Percentiles rank a stretch among this genome's conserved stretches.
These are phyloP conservation scores for Phytophthora syringae DNA, from an alignment of 352 stramenopile genomes.

Conservation along the genomic window DNA sequence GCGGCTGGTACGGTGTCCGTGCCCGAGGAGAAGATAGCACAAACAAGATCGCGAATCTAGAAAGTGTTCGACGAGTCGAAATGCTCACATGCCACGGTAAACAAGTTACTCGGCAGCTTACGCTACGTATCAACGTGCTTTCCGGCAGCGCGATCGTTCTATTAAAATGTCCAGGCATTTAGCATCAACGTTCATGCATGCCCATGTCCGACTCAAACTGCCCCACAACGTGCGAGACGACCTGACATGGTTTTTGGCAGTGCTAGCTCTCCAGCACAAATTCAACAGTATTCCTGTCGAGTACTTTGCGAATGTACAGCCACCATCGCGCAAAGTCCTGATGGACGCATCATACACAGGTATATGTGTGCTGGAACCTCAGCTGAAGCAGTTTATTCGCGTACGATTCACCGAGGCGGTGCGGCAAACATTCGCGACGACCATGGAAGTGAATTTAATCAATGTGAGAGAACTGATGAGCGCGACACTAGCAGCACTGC, in stretches of 20 bases:
- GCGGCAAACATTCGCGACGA: not conserved
- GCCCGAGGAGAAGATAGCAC: not conserved
- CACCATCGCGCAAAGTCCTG: not conserved
- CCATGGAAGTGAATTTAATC: slow-evolving; percentile 10
- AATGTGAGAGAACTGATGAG: slow-evolving; percentile 21
- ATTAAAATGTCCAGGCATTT: slow-evolving; percentile 15
- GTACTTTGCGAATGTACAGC: not conserved
- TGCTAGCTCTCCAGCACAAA: not conserved
- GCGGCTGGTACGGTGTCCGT: not conserved
- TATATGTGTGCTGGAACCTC: slow-evolving; percentile 5
- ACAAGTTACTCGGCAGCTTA: slow-evolving; percentile 13
- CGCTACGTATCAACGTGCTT: slow-evolving; percentile 22
- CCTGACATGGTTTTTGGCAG: not conserved
- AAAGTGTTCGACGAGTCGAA: too few species aligned
- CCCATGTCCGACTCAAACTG: not conserved
- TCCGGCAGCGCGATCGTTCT: slow-evolving; percentile 10
- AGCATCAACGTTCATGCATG: not conserved
- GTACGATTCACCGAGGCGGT: not conserved
- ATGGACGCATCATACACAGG: slow-evolving; percentile 21
- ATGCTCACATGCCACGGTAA: not conserved
- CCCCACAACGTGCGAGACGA: not conserved
- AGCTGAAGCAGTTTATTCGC: slow-evolving; percentile 17
- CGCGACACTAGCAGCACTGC: not conserved
- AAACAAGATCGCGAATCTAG: not conserved
- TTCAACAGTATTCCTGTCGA: slow-evolving; percentile 17